phyloP scores from a whole-genome alignment of 768 basidiomycete species.

The Porpolomopsis calyptriformis region DNA sequence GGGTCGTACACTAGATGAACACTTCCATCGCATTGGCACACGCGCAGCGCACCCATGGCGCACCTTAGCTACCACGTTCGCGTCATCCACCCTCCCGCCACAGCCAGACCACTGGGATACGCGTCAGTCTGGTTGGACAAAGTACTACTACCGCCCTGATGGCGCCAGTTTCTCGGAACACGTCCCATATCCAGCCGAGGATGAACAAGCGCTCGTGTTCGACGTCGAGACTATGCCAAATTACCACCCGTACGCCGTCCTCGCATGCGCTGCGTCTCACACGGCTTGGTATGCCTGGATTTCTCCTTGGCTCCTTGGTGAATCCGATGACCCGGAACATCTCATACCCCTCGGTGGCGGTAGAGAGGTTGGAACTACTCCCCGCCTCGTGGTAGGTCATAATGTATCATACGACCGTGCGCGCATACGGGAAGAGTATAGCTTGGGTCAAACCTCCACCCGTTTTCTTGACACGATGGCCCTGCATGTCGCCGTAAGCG shows the following conservation, averaged over 20 bases:
- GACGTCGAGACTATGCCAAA: constrained; percentile 92
- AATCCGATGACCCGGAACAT: constrained; percentile 45
- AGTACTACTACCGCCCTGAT: constrained; percentile 60
- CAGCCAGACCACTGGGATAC: constrained; percentile 21
- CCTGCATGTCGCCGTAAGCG: constrained; percentile 85
- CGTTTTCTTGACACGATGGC: constrained; percentile 94
- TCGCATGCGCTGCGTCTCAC: constrained; percentile 78
- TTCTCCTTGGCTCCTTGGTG: constrained; percentile 79
- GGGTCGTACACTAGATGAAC: constrained; percentile 72
- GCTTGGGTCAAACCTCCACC: constrained; percentile 49
- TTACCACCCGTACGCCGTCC: constrained; percentile 70
- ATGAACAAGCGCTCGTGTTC: constrained; percentile 72
- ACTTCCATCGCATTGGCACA: constrained; percentile 75
- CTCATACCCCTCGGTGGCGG: constrained; percentile 65
- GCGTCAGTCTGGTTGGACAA: constrained; percentile 74
- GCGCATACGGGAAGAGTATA: constrained; percentile 76
- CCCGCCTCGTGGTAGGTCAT: constrained; percentile 79
- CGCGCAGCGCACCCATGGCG: constrained; percentile 70
- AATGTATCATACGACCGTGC: constrained; percentile 92
- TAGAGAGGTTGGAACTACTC: constrained; percentile 11
- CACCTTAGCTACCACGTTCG: constrained; percentile 24
- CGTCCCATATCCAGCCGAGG: constrained; percentile 55
- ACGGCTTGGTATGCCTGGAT: constrained; percentile 95
- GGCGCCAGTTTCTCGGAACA: constrained; percentile 70
- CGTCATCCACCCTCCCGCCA: constrained; percentile 9